Evolutionary conservation across 192 early-diverging fungal species (phyloP), one percentile per base, ranked within the genome.

Genomic region (Coemansia sp.): DNA sequence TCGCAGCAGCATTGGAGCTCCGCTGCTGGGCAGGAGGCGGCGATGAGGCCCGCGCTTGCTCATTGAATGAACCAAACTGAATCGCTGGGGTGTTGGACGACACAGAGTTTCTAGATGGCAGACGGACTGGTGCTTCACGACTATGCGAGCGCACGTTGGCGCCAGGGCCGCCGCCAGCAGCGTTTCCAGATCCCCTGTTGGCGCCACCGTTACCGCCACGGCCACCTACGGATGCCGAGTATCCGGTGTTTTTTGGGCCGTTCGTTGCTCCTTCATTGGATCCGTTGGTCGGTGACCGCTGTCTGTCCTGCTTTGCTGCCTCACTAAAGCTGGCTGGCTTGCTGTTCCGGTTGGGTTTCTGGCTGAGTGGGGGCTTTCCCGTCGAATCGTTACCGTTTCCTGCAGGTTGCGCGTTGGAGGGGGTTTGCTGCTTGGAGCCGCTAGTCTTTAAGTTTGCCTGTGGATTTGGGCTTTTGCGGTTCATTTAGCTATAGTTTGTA

Each of bases 41-140:
- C 15, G 77, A 66, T 10, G 68, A 61, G 7, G 77, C 42, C 55
- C 74, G 73, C 1, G 70, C 37, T 55, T 79, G 70, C 67, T 82
- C 73, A 71, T 77, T 75, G 31, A 84, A 64, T 46, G 82, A 76
- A n/a, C 82, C 82, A 66, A 84, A 84, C 71, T 84, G 82, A 40
- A 84, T 80, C 31, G 72, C 65, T 10, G 81, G 65, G 25, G 71
- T 53, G 7, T 63, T 43, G 37, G 72, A 64, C 34, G 75, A 77
- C 15, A 75, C 78, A 30, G 69, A 71, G 63, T 72, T 81, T 20
- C 78, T 62, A 16, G 64, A 67, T 7, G 78, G 78, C 56, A 81
- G 63, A 21, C 78, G 72, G 58, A 81, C 78, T 16, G 78, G 69
- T 3, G 69, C 59, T 12, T 81, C 73, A 33, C 66, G 64, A 51